phyloP scores from a whole-genome alignment of 176 grass and related monocot species.

The Saccharum officinarum region DNA sequence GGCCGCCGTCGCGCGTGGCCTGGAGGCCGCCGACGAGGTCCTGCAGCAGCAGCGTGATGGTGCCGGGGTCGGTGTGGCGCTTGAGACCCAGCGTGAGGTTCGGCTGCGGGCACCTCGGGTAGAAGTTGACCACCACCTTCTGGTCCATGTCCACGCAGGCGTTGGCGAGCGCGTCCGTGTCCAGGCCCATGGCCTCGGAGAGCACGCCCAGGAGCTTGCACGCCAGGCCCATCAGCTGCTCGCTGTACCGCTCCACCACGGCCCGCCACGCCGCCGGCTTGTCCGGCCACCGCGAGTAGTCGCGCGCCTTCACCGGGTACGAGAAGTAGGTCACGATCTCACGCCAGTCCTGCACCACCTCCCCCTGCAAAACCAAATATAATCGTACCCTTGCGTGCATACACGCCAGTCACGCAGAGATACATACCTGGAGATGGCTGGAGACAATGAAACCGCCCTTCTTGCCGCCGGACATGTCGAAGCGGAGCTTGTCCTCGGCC shows the following conservation, averaged over 20 bases:
- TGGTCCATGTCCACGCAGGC: conserved; percentile 95
- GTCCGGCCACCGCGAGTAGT: conserved; percentile 88
- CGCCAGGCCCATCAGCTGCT: conserved; percentile 62
- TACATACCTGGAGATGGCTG: conserved; percentile 96
- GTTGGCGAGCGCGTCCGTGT: conserved; percentile 53
- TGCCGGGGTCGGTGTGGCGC: conserved; percentile 89
- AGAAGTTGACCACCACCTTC: conserved; percentile 96
- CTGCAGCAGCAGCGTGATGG: conserved; percentile 90
- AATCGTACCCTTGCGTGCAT: no score
- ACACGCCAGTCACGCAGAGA: no score
- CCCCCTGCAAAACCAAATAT: conserved; percentile 63
- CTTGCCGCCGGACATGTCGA: conserved; percentile 95
- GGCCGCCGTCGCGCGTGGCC: conserved; percentile 79
- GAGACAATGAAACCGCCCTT: conserved; percentile 97
- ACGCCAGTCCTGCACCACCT: conserved; percentile 87
- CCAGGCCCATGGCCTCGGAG: conserved; percentile 84
- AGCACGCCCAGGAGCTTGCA: conserved; percentile 82
- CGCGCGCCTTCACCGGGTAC: conserved; percentile 61
- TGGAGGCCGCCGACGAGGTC: conserved; percentile 97
- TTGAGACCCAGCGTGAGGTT: conserved; percentile 93
- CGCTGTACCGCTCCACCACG: conserved; percentile 74
- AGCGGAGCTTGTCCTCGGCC: conserved; percentile 72
- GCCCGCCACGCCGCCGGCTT: conserved; percentile 70
- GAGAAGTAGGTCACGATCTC: conserved; percentile 98
- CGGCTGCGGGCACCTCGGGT: conserved; percentile 90